Percentiles rank a stretch among this genome's conserved stretches.
phyloP scores from a whole-genome alignment of 176 grass and related monocot genomes.

The Elymus sibiricus region DNA sequence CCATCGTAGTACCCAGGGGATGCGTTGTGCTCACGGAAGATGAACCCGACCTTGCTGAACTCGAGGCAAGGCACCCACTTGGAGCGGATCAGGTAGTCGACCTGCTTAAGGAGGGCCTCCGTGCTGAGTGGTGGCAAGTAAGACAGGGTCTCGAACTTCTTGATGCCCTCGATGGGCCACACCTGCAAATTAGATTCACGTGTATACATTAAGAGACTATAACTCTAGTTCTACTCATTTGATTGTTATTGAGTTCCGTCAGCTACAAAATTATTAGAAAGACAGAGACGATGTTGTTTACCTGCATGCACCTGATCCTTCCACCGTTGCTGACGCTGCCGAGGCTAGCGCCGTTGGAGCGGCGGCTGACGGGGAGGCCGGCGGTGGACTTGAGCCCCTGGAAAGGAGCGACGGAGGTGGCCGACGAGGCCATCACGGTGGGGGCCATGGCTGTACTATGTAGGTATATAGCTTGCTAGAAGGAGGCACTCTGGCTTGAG shows the following conservation, averaged over 20 bases:
- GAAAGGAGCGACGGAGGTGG: neutral
- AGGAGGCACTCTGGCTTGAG: neutral
- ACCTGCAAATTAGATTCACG: neutral
- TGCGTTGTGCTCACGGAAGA: neutral
- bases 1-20: neutral
- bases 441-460: neutral
- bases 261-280: too few relatives aligned
- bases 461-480: neutral
- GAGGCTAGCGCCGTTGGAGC: neutral
- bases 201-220: neutral
- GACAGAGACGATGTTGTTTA: neutral
- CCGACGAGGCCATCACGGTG: neutral
- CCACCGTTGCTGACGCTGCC: neutral
- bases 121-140: neutral
- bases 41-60: neutral
- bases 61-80: neutral
- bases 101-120: neutral
- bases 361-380: neutral
- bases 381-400: neutral
- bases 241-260: too few relatives aligned
- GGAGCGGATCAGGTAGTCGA: neutral
- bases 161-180: neutral
- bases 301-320: neutral
- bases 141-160: neutral
- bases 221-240: neutral